Evolutionary conservation across 2,329 filamentous ascomycete genomes (phyloP).

Genomic region (Colletotrichum lindemuthianum): DNA sequence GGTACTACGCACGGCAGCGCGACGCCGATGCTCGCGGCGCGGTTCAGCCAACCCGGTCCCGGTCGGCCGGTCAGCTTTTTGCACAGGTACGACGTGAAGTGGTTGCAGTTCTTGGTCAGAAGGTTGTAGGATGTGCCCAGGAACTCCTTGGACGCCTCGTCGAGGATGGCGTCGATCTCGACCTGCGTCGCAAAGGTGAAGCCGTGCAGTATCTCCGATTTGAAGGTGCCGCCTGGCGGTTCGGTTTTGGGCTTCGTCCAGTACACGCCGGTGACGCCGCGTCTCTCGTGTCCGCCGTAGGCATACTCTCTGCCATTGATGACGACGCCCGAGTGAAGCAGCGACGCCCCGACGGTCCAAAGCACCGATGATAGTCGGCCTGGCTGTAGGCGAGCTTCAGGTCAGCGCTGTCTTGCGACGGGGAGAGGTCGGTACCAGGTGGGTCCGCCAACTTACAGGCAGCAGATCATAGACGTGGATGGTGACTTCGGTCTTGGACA

Average conservation of each 20-base stretch:
- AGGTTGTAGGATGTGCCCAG: slow-evolving; percentile 82
- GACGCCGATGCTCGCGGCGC: slow-evolving; percentile 84
- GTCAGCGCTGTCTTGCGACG: slow-evolving; percentile 17
- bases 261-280: slow-evolving; percentile 80
- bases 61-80: slow-evolving; percentile 75
- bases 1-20: slow-evolving; percentile 85
- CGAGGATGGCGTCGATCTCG: slow-evolving; percentile 78
- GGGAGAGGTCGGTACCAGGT: slow-evolving; percentile 1
- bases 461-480: slow-evolving; percentile 85
- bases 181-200: slow-evolving; percentile 75
- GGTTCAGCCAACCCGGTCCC: slow-evolving; percentile 81
- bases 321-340: slow-evolving; percentile 85
- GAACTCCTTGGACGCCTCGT: slow-evolving; percentile 76
- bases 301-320: slow-evolving; percentile 85
- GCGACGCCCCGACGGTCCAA: slow-evolving; percentile 80
- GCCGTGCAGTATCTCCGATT: slow-evolving; percentile 79
- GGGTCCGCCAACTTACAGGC: slow-evolving; percentile 60
- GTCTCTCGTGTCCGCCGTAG: slow-evolving; percentile 82
- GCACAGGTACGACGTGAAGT: slow-evolving; percentile 84
- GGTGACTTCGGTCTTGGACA: slow-evolving; percentile 77
- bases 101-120: slow-evolving; percentile 87
- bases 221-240: slow-evolving; percentile 82
- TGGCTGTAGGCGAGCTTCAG: slow-evolving; percentile 59
- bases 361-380: slow-evolving; percentile 79
- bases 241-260: slow-evolving; percentile 79